Evolutionary conservation across 1,139 yeast genomes (phyloP).

Genomic region (Yamadazyma taylorii): DNA sequence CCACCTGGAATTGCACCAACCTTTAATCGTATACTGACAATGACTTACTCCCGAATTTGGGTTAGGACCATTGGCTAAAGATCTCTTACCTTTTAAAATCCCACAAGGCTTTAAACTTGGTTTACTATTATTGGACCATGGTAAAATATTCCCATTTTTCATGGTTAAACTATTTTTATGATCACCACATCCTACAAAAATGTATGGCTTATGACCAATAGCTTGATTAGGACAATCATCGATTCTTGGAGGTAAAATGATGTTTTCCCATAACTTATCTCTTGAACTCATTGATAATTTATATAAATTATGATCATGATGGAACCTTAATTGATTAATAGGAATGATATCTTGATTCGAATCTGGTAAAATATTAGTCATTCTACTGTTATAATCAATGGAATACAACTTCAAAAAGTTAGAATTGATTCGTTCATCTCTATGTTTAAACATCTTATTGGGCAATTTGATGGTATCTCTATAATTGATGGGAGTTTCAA

Average conservation of each 20-base stretch:
- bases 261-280: slow-evolving; percentile 51
- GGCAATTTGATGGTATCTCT: slow-evolving; percentile 2
- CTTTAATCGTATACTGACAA: slow-evolving; percentile 52
- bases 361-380: slow-evolving; percentile 28
- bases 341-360: slow-evolving; percentile 19
- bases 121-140: slow-evolving; percentile 33
- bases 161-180: slow-evolving; percentile 16
- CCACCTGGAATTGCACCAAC: slow-evolving; percentile 57
- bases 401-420: slow-evolving; percentile 48
- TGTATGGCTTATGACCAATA: slow-evolving; percentile 25
- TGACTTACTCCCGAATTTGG: slow-evolving; percentile 42
- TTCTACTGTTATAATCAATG: slow-evolving; percentile 40
- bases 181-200: slow-evolving; percentile 18
- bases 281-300: slow-evolving; percentile 38
- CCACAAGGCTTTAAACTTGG: slow-evolving; percentile 40
- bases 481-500: slow-evolving; percentile 1
- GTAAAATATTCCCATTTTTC: slow-evolving; percentile 31
- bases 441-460: slow-evolving; percentile 25
- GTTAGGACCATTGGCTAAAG: slow-evolving; percentile 31
- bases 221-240: slow-evolving; percentile 33
- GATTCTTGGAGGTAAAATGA: slow-evolving; percentile 47
- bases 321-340: slow-evolving; percentile 21
- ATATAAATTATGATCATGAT: slow-evolving; percentile 25
- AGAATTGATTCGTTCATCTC: slow-evolving; percentile 50
- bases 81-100: slow-evolving; percentile 22